These are phyloP conservation scores for Stephania japonica DNA, from an alignment of 164 flowering plant species.

Conservation along the genomic window DNA sequence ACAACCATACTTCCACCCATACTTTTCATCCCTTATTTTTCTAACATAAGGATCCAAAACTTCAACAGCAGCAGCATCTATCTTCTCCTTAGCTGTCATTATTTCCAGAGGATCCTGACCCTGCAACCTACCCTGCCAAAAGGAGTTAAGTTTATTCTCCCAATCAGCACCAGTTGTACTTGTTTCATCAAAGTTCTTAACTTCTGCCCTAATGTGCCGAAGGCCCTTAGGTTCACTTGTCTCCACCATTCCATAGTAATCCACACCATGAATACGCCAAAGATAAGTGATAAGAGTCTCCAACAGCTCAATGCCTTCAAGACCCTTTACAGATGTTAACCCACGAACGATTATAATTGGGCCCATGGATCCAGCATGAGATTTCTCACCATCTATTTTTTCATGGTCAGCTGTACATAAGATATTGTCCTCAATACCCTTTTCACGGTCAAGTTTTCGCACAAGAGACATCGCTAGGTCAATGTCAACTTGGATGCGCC, in stretches of 20 bases:
- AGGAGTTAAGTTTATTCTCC: constrained; percentile 82
- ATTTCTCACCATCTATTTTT: constrained; percentile 54
- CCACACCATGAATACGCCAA: constrained; percentile 94
- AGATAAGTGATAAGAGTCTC: constrained; percentile 88
- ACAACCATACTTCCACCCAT: constrained; percentile 99
- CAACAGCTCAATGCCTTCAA: constrained; percentile 87
- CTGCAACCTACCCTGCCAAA: constrained; percentile 79
- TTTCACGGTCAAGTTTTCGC: constrained; percentile 81
- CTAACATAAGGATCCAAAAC: constrained; percentile 84
- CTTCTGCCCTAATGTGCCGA: constrained; percentile 83
- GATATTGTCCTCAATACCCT: constrained; percentile 78
- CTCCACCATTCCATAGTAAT: constrained; percentile 92
- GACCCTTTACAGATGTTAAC: constrained; percentile 78
- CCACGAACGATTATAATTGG: constrained; percentile 84
- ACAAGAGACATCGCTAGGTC: constrained; percentile 80
- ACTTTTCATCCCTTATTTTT: constrained; percentile 97
- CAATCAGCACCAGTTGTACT: constrained; percentile 56
- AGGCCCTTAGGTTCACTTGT: constrained; percentile 79
- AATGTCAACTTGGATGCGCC: constrained; percentile 68
- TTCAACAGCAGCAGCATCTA: constrained; percentile 84
- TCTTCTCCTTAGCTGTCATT: constrained; percentile 92
- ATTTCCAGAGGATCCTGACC: constrained; percentile 87
- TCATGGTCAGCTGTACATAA: constrained; percentile 53
- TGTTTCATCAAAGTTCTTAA: constrained; percentile 45
- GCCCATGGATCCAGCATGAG: constrained; percentile 71